A percentile compares a stretch with the other conserved stretches of the same genome.
These are phyloP conservation scores for Ajuga chamaepitys DNA, from an alignment of 257 asterid genomes.

Conservation along the genomic window DNA sequence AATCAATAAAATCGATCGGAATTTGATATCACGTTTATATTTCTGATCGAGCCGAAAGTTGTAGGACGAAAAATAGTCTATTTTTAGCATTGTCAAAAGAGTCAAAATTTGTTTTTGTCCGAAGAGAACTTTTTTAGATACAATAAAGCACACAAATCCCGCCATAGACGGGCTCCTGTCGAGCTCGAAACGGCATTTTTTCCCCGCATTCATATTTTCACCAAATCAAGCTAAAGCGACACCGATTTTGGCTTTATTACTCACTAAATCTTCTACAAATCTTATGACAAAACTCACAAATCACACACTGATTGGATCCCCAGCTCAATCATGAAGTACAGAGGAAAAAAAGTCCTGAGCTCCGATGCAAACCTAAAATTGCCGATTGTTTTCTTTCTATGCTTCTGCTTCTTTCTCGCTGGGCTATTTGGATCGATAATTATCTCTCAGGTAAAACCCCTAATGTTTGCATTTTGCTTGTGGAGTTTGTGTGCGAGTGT, in stretches of 20 bases:
- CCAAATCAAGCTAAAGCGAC: background rate
- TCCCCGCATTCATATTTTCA: background rate
- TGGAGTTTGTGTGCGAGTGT: background rate
- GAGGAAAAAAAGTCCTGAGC: conserved; percentile 29
- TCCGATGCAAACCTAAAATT: conserved; percentile 19
- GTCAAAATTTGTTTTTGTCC: too few species aligned
- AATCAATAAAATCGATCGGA: too few species aligned
- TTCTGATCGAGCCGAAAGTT: too few species aligned
- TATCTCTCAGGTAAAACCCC: conserved; percentile 31
- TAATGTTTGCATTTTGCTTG: background rate
- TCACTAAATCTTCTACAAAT: background rate
- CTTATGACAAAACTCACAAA: background rate
- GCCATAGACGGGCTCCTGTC: conserved; percentile 20
- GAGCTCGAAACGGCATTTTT: background rate
- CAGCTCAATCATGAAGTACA: conserved; percentile 23
- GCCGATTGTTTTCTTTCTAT: conserved; percentile 32
- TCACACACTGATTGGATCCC: background rate
- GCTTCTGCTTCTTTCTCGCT: conserved; percentile 47
- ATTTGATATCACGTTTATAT: too few species aligned
- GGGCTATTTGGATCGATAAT: conserved; percentile 44
- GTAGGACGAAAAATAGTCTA: too few species aligned
- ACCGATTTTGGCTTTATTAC: background rate
- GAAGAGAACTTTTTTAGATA: background rate
- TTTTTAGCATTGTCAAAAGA: too few species aligned
- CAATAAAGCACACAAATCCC: conserved; percentile 26